Percentiles rank a stretch among this genome's conserved stretches.
Conservation (phyloP, 2,329 filamentous ascomycete species). For the Aureobasidium subglaciale region DNA sequence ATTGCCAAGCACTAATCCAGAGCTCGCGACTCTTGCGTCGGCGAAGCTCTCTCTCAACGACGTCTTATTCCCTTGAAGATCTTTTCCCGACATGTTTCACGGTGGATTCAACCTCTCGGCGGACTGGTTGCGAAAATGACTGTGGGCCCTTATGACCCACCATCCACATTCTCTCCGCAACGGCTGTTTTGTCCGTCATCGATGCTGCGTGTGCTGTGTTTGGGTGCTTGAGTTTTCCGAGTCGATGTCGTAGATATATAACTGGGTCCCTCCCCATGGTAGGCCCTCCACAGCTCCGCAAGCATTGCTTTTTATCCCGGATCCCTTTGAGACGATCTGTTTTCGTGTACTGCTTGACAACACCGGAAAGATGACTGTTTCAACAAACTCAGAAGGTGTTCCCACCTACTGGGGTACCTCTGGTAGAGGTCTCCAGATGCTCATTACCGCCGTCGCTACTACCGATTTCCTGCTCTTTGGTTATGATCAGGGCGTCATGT, state of each 20-base stretch:
- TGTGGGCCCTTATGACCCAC: constrained; percentile 8
- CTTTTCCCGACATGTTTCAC: background rate
- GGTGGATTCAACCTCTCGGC: constrained; percentile 12
- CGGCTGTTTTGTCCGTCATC: constrained; percentile 12
- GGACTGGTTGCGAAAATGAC: constrained; percentile 3
- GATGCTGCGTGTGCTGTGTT: constrained; percentile 5
- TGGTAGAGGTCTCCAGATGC: constrained; percentile 49
- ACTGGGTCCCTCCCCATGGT: constrained; percentile 1
- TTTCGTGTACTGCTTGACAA: constrained; percentile 12
- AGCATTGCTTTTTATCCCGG: background rate
- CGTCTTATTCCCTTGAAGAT: constrained; percentile 10
- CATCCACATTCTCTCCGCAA: constrained; percentile 13
- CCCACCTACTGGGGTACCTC: constrained; percentile 53
- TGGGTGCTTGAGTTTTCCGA: background rate
- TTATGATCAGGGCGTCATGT: constrained; percentile 30
- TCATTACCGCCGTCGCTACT: constrained; percentile 56
- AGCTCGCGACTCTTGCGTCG: background rate
- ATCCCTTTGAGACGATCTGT: constrained; percentile 2
- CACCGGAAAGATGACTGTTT: constrained; percentile 8
- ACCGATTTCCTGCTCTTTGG: constrained; percentile 48
- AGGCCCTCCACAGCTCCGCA: constrained; percentile 12
- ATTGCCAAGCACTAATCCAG: constrained; percentile 3
- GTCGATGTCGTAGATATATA: constrained; percentile 6
- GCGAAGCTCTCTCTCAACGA: constrained; percentile 5
- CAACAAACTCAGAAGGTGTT: constrained; percentile 20